Percentiles rank a stretch among this genome's conserved stretches.
Conservation (phyloP, 2,329 filamentous ascomycete species). For the Aureobasidium musti region DNA sequence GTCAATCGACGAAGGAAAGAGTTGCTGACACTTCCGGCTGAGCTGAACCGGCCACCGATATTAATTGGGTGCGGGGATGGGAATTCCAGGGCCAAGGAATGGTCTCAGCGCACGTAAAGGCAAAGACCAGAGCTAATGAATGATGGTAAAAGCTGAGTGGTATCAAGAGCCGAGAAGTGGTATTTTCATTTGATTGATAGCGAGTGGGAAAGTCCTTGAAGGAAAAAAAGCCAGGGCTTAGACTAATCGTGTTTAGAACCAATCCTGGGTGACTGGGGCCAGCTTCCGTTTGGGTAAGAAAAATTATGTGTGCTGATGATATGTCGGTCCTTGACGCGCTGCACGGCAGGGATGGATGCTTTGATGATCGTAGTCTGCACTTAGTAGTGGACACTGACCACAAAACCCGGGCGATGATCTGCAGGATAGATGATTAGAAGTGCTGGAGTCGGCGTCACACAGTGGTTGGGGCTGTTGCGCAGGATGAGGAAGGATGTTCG, state of each 20-base stretch:
- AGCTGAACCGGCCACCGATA: constrained; percentile 26
- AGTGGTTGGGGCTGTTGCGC: constrained; percentile 27
- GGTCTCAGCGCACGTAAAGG: constrained; percentile 23
- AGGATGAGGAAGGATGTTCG: constrained; percentile 20
- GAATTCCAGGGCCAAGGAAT: constrained; percentile 27
- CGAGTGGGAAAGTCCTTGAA: neutral
- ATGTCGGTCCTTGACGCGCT: constrained; percentile 28
- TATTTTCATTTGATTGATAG: constrained; percentile 12
- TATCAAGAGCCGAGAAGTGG: constrained; percentile 27
- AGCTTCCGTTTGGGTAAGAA: constrained; percentile 2
- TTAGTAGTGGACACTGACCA: constrained; percentile 23
- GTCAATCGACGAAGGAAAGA: constrained; percentile 9
- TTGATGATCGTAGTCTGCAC: constrained; percentile 29
- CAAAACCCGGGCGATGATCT: constrained; percentile 26
- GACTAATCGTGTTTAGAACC: constrained; percentile 10
- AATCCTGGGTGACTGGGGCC: neutral
- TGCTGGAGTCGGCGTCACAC: constrained; percentile 22
- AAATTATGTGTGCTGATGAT: constrained; percentile 14
- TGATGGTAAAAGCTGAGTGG: constrained; percentile 16
- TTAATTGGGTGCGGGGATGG: constrained; percentile 29
- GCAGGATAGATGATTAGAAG: constrained; percentile 22
- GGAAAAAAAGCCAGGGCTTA: constrained; percentile 1
- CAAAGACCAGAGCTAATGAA: constrained; percentile 17
- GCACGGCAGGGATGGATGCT: constrained; percentile 28
- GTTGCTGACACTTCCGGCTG: constrained; percentile 21